Evolutionary conservation across 1,284 basidiomycete species (phyloP), one percentile per base, ranked within the genome.

Genomic region (Malassezia furfur): DNA sequence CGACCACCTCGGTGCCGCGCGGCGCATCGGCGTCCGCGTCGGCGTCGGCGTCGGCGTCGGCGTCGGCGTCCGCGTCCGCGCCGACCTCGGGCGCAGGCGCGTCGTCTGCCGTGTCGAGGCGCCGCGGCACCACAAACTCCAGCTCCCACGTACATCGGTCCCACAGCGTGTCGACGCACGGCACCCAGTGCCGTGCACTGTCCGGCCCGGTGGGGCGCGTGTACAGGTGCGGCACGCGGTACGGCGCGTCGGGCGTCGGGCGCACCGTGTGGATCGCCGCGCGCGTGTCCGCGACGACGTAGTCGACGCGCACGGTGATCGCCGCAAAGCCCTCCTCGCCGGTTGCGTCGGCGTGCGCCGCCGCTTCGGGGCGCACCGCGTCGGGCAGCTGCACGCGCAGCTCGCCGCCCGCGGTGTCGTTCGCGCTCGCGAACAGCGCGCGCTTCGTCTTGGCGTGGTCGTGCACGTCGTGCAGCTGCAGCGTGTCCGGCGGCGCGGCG

Each of bases 71-170:
- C n/a, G 46, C 17, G 10, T 45, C 28, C 15, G 61, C 62, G 32
- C 11, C 11, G 4, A 7, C 32, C 30, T 15, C 40, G 40, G 40
- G n/a, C 17, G 38, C 38, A 10, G 14, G 17, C 19, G 7, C 17
- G 5, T 48, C 57, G n/a, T 59, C 64, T 9, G 60, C 51, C 3
- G 61, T 50, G 12, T 46, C 86, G 44, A 68, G 53, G 14, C 54
- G 60, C 57, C 86, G 83, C 40, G 91, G 91, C 19, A 96, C 91
- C 52, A 96, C 83, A 72, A 96, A 88, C 74, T 96, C 89, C 51
- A 98, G 85, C 72, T 98, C 94, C 94, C 94, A 99, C 2, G 93
- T 94, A 69, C 88, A 96, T 68, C 89, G 85, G 76, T 96, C 93
- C 88, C 90, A 96, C 12, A 93, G 76, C 70, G 84, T 88, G 76